Evolutionary conservation across 1,284 basidiomycete genomes (phyloP).

Genomic region (Ganoderma lingzhi): DNA sequence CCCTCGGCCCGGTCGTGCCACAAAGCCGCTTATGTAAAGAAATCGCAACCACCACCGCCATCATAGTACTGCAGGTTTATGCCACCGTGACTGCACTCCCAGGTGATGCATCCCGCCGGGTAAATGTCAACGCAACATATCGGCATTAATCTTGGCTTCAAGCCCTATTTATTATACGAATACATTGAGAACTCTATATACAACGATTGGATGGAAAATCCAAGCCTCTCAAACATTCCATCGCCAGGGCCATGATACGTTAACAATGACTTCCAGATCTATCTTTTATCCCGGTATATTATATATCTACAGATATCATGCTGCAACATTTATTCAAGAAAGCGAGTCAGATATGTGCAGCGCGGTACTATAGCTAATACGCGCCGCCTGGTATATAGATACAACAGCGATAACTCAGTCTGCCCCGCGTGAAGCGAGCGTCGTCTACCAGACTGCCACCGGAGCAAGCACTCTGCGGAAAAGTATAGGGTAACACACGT

Average conservation of each 20-base stretch:
- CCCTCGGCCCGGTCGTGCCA: conserved; percentile 9
- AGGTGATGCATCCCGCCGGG: no score
- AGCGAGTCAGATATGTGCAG: background rate
- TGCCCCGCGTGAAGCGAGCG: background rate
- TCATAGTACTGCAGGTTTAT: no score
- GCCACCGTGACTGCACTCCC: no score
- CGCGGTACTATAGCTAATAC: background rate
- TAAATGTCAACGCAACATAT: no score
- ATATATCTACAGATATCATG: background rate
- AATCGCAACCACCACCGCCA: background rate
- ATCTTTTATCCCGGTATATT: background rate
- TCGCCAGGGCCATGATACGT: background rate
- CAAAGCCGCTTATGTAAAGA: background rate
- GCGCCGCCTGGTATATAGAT: background rate
- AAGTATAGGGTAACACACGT: background rate
- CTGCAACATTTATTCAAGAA: background rate
- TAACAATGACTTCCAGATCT: background rate
- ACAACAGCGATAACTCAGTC: background rate
- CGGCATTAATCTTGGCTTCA: no score
- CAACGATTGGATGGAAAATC: background rate
- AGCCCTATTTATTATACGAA: no score
- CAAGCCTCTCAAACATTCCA: background rate
- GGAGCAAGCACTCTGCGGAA: background rate
- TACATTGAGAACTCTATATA: no score
- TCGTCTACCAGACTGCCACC: background rate